Evolutionary conservation across 192 early-diverging fungal genomes (phyloP), one percentile per base, ranked within the genome.

Genomic region (Dimargaris xerosporica): DNA sequence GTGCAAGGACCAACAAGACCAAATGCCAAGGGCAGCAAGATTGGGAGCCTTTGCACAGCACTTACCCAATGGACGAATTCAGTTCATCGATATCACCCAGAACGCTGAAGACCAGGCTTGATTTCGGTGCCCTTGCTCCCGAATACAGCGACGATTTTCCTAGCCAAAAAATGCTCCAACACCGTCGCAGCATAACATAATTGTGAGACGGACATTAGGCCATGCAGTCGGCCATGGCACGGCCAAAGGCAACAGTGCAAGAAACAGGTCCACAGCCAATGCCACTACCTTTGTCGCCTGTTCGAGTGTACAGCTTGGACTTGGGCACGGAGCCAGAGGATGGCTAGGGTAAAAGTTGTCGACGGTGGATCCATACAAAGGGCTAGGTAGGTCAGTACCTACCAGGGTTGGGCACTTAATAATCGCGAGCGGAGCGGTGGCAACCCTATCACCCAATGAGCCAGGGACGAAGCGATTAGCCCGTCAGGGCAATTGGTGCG

Each of bases 61-160:
- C 45, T 29, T 29, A 62, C 60, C 60, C 62, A 42, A 64, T 52
- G 23, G 50, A 41, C 17, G 30, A 42, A n/a, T 51, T 53, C 17
- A 64, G 62, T 39, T 64, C 62, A 25, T 64, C 62, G 10, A 64
- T 39, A 21, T 48, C 21, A 19, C 62, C 62, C 5, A 64, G 62
- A 39, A 50, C 62, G 25, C 53, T 50, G 34, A 64, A 54, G 13
- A 64, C 41, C 29, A 44, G 26, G 44, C 53, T 16, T 7, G 62
- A 26, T 50, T 64, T 64, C 30, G 48, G 21, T 26, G n/a, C 17
- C 6, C 62, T 48, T 17, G n/a, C 52, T 6, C 62, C 62, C n/a
- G 48, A 48, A 39, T 53, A 64, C 5, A 64, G 13, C 30, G 48
- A 54, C 39, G 62, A 54, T 26, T 23, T 47, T 23, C 60, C 55